Conservation (phyloP, 2,329 filamentous ascomycete genomes). For the Kalmusia sp. region DNA sequence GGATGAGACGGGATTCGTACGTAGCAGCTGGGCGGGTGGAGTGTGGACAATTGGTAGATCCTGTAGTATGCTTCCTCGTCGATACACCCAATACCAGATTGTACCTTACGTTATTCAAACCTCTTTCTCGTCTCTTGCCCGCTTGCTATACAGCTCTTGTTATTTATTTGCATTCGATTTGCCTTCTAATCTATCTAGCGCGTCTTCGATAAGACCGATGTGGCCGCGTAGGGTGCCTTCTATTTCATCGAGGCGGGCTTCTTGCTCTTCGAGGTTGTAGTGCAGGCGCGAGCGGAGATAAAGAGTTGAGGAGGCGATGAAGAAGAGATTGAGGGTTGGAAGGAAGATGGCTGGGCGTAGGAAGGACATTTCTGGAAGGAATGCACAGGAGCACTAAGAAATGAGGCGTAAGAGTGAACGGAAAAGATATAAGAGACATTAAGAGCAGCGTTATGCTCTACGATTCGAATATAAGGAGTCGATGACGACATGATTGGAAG, state of each 20-base stretch:
- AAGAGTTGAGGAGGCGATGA: conserved; percentile 26
- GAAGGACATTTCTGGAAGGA: conserved; percentile 16
- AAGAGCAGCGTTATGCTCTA: too few species aligned
- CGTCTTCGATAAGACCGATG: conserved; percentile 57
- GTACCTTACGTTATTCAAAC: background rate
- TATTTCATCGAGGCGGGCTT: conserved; percentile 56
- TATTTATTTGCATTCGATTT: conserved; percentile 44
- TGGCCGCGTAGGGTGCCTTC: conserved; percentile 57
- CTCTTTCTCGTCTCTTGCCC: conserved; percentile 27
- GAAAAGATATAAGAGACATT: too few species aligned
- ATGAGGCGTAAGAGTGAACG: background rate
- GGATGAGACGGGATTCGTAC: too few species aligned
- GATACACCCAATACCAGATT: too few species aligned
- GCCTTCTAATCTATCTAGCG: conserved; percentile 54
- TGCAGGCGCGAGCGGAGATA: conserved; percentile 45
- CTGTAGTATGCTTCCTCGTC: too few species aligned
- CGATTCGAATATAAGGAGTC: too few species aligned
- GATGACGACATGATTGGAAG: too few species aligned
- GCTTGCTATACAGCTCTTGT: conserved; percentile 43
- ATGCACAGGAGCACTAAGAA: too few species aligned
- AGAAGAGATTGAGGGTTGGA: conserved; percentile 26
- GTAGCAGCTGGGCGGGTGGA: too few species aligned
- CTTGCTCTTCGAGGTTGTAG: conserved; percentile 56
- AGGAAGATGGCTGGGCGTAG: conserved; percentile 6
- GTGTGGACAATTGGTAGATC: too few species aligned